Evolutionary conservation across 495 filamentous ascomycete species (phyloP), one percentile per base, ranked within the genome.

Genomic region (Penicilliopsis zonata): DNA sequence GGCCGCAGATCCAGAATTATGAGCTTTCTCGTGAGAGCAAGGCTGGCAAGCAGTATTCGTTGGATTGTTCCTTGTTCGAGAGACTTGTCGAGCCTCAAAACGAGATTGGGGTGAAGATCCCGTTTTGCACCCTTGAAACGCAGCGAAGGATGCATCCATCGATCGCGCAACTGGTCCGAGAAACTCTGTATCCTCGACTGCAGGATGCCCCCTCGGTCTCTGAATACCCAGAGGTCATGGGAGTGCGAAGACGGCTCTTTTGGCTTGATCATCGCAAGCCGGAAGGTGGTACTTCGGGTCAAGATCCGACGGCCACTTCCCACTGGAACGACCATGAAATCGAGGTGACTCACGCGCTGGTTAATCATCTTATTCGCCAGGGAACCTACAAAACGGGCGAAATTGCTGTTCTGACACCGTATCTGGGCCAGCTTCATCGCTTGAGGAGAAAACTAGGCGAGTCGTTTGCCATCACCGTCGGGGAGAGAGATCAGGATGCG

Each of bases 331-430:
- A 58, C 9, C 78, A 55, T 26, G 80, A 86, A 46, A 57, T 80
- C 6, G 59, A 76, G 1, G 74, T 90, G 68, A 64, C 66, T 0
- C 57, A 63, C 22, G 61, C 72, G 7, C 53, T 92, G 1, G 76
- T 90, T 2, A 65, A 65, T 2, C 82, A 93, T 50, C 63, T 93
- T 6, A 55, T 83, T n/a, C 58, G 59, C 1, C 83, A 92, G 42
- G 78, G 80, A 3, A 43, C 42, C 1, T 88, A 88, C 40, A n/a
- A 44, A 21, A 53, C 44, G 1, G 60, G 64, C 0, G 80, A 92
- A 30, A 87, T 93, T 47, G 81, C 83, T 2, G 73, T 93, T 6
- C 40, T 92, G 1, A 86, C 83, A 2, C 85, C 80, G 0, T 86
- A 86, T 42, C 49, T 77, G 5, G 78, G 79, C 7, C 84, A 93